Evolutionary conservation across 2,329 filamentous ascomycete species (phyloP).

Genomic region (Zymoseptoria pseudotritici): DNA sequence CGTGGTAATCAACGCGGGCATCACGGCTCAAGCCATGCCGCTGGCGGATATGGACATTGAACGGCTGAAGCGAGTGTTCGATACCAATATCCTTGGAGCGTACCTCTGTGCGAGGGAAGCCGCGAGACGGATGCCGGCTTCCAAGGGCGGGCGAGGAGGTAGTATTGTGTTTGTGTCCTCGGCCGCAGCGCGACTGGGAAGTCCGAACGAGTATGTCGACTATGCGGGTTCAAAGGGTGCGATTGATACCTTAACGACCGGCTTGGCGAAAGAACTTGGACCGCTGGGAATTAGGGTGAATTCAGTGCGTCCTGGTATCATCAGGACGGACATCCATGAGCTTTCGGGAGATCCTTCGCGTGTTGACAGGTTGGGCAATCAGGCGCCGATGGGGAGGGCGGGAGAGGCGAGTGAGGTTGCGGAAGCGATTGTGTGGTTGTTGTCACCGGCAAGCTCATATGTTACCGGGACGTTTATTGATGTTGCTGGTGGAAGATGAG

Average conservation of each 20-base stretch:
- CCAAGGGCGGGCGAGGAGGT: slow-evolving; percentile 3
- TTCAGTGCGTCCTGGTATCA: no score
- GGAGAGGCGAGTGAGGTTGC: slow-evolving; percentile 23
- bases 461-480: slow-evolving; percentile 18
- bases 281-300: no score
- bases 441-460: slow-evolving; percentile 15
- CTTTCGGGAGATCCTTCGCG: slow-evolving; percentile 20
- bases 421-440: slow-evolving; percentile 24
- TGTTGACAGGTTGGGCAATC: slow-evolving; percentile 17
- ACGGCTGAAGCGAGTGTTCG: slow-evolving; percentile 18
- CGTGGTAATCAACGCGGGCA: slow-evolving; percentile 25
- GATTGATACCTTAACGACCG: no score
- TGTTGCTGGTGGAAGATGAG: slow-evolving; percentile 17
- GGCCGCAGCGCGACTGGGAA: no score
- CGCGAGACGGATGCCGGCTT: slow-evolving; percentile 15
- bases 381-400: slow-evolving; percentile 19
- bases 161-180: slow-evolving; percentile 16
- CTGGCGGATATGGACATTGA: slow-evolving; percentile 20
- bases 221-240: no score
- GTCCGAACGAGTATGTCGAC: no score
- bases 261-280: no score
- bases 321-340: no score
- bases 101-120: slow-evolving; percentile 25
- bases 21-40: slow-evolving; percentile 17
- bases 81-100: slow-evolving; percentile 22